Percentiles rank a stretch among this genome's conserved stretches.
These are phyloP conservation scores for Leishmania tropica DNA, from an alignment of 208 protist species.

Conservation along the genomic window DNA sequence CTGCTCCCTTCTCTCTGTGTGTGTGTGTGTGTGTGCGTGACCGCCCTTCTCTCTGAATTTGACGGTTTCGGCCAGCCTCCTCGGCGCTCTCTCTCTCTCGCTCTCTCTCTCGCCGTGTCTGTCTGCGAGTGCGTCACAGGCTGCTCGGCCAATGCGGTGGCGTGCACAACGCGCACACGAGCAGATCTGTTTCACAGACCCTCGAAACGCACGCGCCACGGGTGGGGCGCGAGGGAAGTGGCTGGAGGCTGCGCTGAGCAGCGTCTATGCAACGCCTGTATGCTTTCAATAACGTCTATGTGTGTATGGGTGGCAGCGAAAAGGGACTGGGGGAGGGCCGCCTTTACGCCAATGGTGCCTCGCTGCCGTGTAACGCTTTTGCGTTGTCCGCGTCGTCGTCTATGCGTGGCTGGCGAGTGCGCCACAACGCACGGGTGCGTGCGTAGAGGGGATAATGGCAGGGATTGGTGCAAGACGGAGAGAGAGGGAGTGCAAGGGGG, in stretches of 20 bases:
- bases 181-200: background rate
- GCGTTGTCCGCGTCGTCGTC: background rate
- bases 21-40: no score
- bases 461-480: background rate
- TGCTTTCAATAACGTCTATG: background rate
- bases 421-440: slow-evolving; percentile 1
- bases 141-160: background rate
- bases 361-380: background rate
- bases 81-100: background rate
- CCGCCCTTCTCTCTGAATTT: background rate
- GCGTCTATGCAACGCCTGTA: background rate
- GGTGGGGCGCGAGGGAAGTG: background rate
- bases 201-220: background rate
- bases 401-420: background rate
- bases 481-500: background rate
- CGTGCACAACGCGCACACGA: background rate
- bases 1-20: background rate
- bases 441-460: background rate
- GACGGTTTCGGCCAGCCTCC: background rate
- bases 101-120: background rate
- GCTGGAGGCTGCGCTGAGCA: background rate
- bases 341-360: background rate
- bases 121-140: background rate
- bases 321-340: no score
- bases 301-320: background rate